Conservation (phyloP, 2,329 filamentous ascomycete genomes). For the Fusarium chuoi region DNA sequence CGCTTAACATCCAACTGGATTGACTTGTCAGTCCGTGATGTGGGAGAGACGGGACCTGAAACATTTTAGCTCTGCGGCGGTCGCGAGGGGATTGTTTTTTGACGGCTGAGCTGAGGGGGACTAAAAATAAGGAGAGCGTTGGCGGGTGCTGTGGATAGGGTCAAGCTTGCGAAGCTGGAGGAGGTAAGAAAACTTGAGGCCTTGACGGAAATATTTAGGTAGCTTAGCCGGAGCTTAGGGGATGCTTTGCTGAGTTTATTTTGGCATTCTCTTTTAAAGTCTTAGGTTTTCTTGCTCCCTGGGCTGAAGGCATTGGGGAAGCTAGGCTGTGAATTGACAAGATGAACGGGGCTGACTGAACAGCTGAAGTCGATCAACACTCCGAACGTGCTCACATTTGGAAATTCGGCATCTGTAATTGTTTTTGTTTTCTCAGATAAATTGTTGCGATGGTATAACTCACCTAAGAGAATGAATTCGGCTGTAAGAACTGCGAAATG, state of each 20-base stretch:
- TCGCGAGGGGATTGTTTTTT: neutral
- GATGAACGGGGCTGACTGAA: neutral
- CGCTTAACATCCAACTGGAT: neutral
- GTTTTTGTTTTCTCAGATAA: too few relatives aligned
- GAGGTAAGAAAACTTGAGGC: rapidly evolving
- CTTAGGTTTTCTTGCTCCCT: rapidly evolving
- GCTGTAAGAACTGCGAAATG: rapidly evolving
- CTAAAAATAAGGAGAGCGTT: neutral
- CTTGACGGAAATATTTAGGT: rapidly evolving
- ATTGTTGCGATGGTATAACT: rapidly evolving
- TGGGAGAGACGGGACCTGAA: neutral
- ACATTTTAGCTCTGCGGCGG: neutral
- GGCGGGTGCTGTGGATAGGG: neutral
- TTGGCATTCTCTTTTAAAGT: rapidly evolving
- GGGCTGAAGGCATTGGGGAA: rapidly evolving
- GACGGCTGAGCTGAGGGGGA: neutral
- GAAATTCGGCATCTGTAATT: neutral
- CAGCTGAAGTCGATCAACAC: neutral
- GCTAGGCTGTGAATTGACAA: neutral
- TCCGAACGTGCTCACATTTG: neutral
- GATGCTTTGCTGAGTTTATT: neutral
- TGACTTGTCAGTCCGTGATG: neutral
- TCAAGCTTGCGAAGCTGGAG: neutral
- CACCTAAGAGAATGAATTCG: rapidly evolving
- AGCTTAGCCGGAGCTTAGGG: rapidly evolving